These are phyloP conservation scores for Lentinus tigrinus DNA, from an alignment of 768 basidiomycete species.

Conservation along the genomic window DNA sequence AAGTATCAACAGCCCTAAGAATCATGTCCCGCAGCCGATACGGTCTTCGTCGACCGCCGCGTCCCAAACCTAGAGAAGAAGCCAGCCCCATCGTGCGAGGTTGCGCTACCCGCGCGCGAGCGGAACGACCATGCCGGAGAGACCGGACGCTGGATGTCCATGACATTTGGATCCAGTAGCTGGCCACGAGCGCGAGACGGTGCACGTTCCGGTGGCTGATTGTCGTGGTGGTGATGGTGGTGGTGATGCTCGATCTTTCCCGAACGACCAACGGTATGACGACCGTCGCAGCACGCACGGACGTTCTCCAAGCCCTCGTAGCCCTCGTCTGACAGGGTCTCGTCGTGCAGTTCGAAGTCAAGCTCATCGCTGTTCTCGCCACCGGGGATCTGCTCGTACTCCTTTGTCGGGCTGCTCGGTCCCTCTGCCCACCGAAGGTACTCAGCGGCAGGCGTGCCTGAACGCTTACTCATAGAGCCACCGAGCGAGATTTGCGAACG, in stretches of 20 bases:
- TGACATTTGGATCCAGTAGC: conserved; percentile 49
- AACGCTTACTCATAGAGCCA: conserved; percentile 81
- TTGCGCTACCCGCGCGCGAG: conserved; percentile 71
- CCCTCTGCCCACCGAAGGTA: conserved; percentile 84
- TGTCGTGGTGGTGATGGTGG: conserved; percentile 52
- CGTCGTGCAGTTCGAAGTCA: conserved; percentile 83
- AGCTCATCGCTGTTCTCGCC: conserved; percentile 59
- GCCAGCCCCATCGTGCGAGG: conserved; percentile 63
- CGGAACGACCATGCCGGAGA: conserved; percentile 88
- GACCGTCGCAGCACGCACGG: conserved; percentile 85
- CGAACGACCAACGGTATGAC: conserved; percentile 76
- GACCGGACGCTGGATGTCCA: conserved; percentile 56
- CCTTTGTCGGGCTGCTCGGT: conserved; percentile 73
- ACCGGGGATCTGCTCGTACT: conserved; percentile 37
- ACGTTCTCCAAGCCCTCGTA: conserved; percentile 96
- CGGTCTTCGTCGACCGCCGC: conserved; percentile 49
- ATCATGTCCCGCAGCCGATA: conserved; percentile 15
- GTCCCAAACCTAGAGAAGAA: conserved; percentile 81
- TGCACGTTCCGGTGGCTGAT: conserved; percentile 28
- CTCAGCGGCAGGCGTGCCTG: conserved; percentile 89
- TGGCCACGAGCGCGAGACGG: conserved; percentile 43
- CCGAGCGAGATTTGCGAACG: conserved; percentile 72
- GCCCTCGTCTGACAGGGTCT: conserved; percentile 67
- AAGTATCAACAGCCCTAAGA: conserved; percentile 14
- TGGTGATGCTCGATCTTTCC: conserved; percentile 58